Evolutionary conservation across 768 basidiomycete genomes (phyloP), one percentile per base, ranked within the genome.

Genomic region (Albatrellus ellisii): DNA sequence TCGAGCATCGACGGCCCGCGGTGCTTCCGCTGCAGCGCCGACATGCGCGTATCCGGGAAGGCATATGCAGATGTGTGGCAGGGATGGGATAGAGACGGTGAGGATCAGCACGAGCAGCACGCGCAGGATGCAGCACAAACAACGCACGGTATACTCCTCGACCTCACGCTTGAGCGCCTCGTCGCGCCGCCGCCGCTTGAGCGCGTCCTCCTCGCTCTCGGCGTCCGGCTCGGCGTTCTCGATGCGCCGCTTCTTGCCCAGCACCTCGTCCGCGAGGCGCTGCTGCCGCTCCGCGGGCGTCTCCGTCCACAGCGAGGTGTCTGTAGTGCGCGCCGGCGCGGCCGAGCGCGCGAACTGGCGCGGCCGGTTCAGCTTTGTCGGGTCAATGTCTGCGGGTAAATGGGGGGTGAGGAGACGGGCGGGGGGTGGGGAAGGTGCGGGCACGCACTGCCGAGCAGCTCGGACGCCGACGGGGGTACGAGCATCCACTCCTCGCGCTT

Each of bases 401-500:
- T 17, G 33, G 33, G n/a, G 41, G 12, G 28, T 26, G 33, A n/a
- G n/a, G 20, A 15, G 2, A 11, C 17, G n/a, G 38, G 14, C 12
- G 26, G 14, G 47, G 8, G 27, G 36, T 15, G 22, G 22, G 34
- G 26, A 26, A 28, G 14, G 26, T 25, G 25, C 26, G 34, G 14
- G 26, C 14, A 72, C 82, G 48, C 52, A 92, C 89, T 79, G 36
- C 72, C 73, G 4, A 92, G 67, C 10, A 94, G 59, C 47, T 85
- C 84, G 2, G 84, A 79, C 1, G 78, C 73, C 15, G 80, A 76
- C 0, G 95, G 94, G 1, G 94, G 94, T 1, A 84, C 82, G 34
- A 98, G 70, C 95, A 99, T 99, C 95, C 95, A 99, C 58, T 92
- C 91, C 15, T 97, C 88, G 32, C 95, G 76, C 58, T 88, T 65